phyloP scores from a whole-genome alignment of 2,329 filamentous ascomycete genomes.

The Diaporthe capsici region DNA sequence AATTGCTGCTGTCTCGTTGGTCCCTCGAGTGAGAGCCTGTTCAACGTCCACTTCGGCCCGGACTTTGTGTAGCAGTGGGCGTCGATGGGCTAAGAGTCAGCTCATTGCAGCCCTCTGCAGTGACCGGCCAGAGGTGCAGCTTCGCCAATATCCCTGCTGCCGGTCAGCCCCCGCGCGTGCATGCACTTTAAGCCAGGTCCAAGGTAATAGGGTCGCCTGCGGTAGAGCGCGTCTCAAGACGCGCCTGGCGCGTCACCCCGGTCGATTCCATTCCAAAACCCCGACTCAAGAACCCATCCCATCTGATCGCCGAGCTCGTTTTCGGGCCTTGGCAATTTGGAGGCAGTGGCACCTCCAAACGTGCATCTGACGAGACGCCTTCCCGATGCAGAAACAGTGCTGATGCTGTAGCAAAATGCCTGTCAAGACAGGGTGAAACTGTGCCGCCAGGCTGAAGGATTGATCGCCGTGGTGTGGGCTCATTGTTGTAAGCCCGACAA shows the following conservation, averaged over 20 bases:
- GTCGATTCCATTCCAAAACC: slow-evolving; percentile 10
- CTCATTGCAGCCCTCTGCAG: slow-evolving; percentile 14
- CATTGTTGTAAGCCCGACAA: background rate
- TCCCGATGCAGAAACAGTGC: slow-evolving; percentile 28
- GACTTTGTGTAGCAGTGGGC: slow-evolving; percentile 33
- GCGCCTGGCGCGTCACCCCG: slow-evolving; percentile 40
- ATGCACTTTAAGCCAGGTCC: slow-evolving; percentile 29
- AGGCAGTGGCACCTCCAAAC: slow-evolving; percentile 26
- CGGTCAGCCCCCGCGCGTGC: slow-evolving; percentile 30
- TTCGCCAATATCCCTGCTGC: slow-evolving; percentile 25
- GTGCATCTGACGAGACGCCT: slow-evolving; percentile 19
- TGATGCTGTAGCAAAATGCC: slow-evolving; percentile 34
- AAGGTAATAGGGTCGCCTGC: slow-evolving; percentile 30
- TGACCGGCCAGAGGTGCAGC: slow-evolving; percentile 1
- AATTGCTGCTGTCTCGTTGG: slow-evolving; percentile 14
- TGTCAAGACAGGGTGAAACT: slow-evolving; percentile 18
- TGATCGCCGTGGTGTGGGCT: slow-evolving; percentile 27
- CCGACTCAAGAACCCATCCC: slow-evolving; percentile 34
- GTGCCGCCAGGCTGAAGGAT: slow-evolving; percentile 5
- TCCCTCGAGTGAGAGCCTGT: background rate
- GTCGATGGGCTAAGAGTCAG: slow-evolving; percentile 16
- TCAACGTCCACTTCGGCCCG: slow-evolving; percentile 8
- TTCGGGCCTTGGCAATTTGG: slow-evolving; percentile 30
- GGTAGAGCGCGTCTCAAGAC: slow-evolving; percentile 29
- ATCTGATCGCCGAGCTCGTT: slow-evolving; percentile 36